These are phyloP conservation scores for Filobasidium floriforme DNA, from an alignment of 768 basidiomycete species.

Conservation along the genomic window DNA sequence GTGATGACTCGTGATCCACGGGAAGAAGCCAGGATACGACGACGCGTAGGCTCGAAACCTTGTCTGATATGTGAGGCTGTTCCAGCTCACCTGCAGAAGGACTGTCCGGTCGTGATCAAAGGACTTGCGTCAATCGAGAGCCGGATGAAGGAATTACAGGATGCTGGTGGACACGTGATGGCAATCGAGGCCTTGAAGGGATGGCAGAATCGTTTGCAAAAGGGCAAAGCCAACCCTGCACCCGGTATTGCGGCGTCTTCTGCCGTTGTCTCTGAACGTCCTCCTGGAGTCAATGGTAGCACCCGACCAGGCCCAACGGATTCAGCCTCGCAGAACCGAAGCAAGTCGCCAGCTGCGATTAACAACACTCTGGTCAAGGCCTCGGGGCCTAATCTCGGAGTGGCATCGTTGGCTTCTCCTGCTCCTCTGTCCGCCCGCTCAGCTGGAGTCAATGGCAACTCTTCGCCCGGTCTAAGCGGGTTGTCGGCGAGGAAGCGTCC, in stretches of 20 bases:
- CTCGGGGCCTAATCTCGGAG: too few relatives aligned
- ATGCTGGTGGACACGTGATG: neutral
- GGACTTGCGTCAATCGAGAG: constrained; percentile 20
- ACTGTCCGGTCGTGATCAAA: constrained; percentile 29
- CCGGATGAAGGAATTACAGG: constrained; percentile 19
- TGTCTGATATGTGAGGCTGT: constrained; percentile 26
- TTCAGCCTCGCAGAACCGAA: too few relatives aligned
- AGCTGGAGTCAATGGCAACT: too few relatives aligned
- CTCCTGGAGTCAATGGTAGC: too few relatives aligned
- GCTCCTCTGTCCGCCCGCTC: too few relatives aligned
- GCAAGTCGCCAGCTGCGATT: too few relatives aligned
- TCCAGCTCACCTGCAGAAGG: constrained; percentile 27
- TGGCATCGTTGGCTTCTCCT: too few relatives aligned
- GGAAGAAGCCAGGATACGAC: neutral
- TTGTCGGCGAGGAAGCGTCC: neutral
- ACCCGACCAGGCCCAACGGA: too few relatives aligned
- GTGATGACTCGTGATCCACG: too few relatives aligned
- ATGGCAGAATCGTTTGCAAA: constrained; percentile 2
- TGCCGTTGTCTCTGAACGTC: too few relatives aligned
- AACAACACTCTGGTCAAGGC: too few relatives aligned
- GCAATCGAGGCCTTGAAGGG: constrained; percentile 1
- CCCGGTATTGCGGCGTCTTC: neutral
- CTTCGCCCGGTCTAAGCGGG: neutral
- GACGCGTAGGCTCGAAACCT: neutral
- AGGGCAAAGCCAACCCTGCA: neutral